Percentiles rank a stretch among this genome's conserved stretches.
These are phyloP conservation scores for Vigna hirtella DNA, from an alignment of 306 rosid species.

Conservation along the genomic window DNA sequence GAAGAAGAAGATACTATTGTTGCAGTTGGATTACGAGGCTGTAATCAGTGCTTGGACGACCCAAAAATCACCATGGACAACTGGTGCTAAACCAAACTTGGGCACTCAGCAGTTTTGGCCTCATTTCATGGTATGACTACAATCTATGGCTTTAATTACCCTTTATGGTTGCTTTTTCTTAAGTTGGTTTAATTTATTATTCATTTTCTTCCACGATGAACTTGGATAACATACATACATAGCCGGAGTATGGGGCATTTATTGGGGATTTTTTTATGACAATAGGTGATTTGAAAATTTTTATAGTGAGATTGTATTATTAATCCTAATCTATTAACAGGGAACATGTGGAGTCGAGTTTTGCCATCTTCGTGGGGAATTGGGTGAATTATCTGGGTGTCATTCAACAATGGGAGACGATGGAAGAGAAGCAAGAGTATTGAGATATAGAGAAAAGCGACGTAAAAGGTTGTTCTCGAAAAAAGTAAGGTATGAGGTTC, in stretches of 20 bases:
- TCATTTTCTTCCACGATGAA: neutral
- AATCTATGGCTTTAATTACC: neutral
- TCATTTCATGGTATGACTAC: slow-evolving; percentile 63
- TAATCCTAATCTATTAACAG: slow-evolving; percentile 39
- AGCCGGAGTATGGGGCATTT: too few species aligned
- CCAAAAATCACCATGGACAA: slow-evolving; percentile 77
- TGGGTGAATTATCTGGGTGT: slow-evolving; percentile 46
- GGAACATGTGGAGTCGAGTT: slow-evolving; percentile 45
- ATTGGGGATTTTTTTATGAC: too few species aligned
- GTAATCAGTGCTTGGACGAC: slow-evolving; percentile 76
- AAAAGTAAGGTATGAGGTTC: slow-evolving; percentile 93
- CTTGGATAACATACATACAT: too few species aligned
- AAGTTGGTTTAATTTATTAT: neutral
- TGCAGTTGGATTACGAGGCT: slow-evolving; percentile 78
- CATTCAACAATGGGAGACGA: slow-evolving; percentile 55
- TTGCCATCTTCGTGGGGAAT: slow-evolving; percentile 48
- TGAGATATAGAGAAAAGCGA: slow-evolving; percentile 88
- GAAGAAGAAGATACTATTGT: slow-evolving; percentile 54
- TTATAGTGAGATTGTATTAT: too few species aligned
- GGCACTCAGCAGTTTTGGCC: slow-evolving; percentile 59
- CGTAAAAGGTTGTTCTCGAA: slow-evolving; percentile 84
- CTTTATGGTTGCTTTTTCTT: neutral
- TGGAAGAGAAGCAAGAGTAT: slow-evolving; percentile 88
- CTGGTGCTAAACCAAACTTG: slow-evolving; percentile 64
- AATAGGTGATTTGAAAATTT: too few species aligned